A percentile compares a stretch with the other conserved stretches of the same genome.
Conservation (phyloP, 108 stramenopile genomes). For the Nitzschia sp. region DNA sequence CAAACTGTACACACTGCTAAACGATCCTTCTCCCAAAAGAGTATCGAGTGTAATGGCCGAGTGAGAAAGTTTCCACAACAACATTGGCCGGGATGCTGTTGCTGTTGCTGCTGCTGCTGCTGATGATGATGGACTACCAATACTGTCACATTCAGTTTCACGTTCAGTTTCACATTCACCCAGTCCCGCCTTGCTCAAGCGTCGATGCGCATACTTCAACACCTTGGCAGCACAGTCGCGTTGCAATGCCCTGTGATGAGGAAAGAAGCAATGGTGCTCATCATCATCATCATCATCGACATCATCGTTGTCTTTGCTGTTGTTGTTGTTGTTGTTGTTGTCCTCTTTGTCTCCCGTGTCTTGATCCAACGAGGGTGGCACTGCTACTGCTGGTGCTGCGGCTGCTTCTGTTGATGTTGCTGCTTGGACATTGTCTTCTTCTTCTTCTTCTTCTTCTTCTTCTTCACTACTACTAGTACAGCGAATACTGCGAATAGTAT, state of each 20-base stretch:
- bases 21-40: conserved; percentile 70
- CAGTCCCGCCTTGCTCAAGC: conserved; percentile 2
- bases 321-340: too few species aligned
- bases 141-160: not conserved
- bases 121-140: too few species aligned
- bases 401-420: too few species aligned
- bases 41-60: conserved; percentile 44
- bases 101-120: not conserved
- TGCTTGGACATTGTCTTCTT: too few species aligned
- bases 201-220: conserved; percentile 11
- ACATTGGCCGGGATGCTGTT: not conserved
- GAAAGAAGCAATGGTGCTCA: conserved; percentile 19
- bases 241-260: conserved; percentile 1
- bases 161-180: not conserved
- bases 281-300: too few species aligned
- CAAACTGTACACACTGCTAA: conserved; percentile 62
- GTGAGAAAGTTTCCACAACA: not conserved
- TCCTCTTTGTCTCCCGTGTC: too few species aligned
- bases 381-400: too few species aligned
- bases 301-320: too few species aligned
- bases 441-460: too few species aligned
- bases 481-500: too few species aligned
- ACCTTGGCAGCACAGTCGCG: conserved; percentile 10
- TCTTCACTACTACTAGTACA: too few species aligned
- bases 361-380: too few species aligned